A percentile compares a stretch with the other conserved stretches of the same genome.
Conservation (phyloP, 495 filamentous ascomycete species). For the Beverwykella pulmonaria region DNA sequence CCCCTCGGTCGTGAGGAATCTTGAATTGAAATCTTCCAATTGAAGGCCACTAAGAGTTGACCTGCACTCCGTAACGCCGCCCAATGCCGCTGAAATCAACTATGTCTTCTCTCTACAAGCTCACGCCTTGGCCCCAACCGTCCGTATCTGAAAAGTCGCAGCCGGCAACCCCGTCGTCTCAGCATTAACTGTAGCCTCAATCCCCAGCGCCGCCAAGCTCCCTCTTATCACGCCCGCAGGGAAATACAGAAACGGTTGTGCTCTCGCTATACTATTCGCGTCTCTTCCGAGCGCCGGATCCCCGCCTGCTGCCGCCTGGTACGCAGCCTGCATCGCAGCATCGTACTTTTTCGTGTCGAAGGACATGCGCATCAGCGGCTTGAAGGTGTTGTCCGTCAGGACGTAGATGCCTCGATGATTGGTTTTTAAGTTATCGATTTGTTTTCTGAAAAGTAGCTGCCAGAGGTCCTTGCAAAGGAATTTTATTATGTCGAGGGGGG, state of each 20-base stretch:
- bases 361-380: constrained; percentile 85
- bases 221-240: constrained; percentile 90
- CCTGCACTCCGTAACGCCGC: constrained; percentile 10
- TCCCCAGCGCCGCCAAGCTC: constrained; percentile 84
- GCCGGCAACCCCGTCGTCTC: constrained; percentile 82
- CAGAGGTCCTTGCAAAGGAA: constrained; percentile 98
- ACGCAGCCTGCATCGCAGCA: background rate
- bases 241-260: constrained; percentile 79
- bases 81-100: constrained; percentile 31
- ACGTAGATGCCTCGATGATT: constrained; percentile 98
- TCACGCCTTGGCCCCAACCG: constrained; percentile 60
- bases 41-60: background rate
- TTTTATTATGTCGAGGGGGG: constrained; percentile 67
- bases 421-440: constrained; percentile 97
- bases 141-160: constrained; percentile 97
- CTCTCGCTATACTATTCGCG: constrained; percentile 28
- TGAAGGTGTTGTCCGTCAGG: constrained; percentile 89
- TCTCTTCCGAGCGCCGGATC: constrained; percentile 40
- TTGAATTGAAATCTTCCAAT: background rate
- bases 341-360: constrained; percentile 55
- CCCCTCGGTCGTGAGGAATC: background rate
- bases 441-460: constrained; percentile 91
- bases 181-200: constrained; percentile 86
- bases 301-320: background rate
- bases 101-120: background rate